A percentile compares a stretch with the other conserved stretches of the same genome.
Conservation (phyloP, 805 yeast species). For the Aciculoconidium aculeatum region DNA sequence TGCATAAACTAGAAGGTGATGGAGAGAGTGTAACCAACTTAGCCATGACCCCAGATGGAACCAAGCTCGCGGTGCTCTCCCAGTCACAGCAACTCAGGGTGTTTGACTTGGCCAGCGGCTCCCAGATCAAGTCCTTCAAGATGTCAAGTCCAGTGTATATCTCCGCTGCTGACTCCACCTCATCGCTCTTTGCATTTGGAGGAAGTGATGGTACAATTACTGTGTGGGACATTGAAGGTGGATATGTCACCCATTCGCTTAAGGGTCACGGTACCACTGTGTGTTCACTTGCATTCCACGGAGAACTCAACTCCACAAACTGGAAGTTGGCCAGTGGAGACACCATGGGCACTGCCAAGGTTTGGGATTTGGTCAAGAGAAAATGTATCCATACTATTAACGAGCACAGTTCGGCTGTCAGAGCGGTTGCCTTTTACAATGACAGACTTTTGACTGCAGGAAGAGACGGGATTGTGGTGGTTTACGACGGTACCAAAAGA, state of each 20-base stretch:
- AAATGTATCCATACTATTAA: conserved; percentile 56
- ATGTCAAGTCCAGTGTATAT: conserved; percentile 79
- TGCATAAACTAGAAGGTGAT: conserved; percentile 74
- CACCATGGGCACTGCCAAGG: conserved; percentile 49
- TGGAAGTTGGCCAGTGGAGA: conserved; percentile 81
- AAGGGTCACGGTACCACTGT: conserved; percentile 92
- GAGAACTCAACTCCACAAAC: conserved; percentile 54
- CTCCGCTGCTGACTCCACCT: conserved; percentile 69
- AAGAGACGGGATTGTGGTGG: conserved; percentile 71
- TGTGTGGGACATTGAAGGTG: conserved; percentile 89
- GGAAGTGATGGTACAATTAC: conserved; percentile 90
- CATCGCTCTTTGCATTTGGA: conserved; percentile 86
- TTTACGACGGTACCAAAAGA: conserved; percentile 46
- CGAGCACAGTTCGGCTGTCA: conserved; percentile 80
- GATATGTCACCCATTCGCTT: conserved; percentile 80
- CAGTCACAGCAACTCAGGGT: conserved; percentile 79
- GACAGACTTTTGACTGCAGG: conserved; percentile 86
- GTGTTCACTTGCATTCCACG: conserved; percentile 67
- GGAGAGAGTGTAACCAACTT: conserved; percentile 75
- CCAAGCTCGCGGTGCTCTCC: conserved; percentile 63
- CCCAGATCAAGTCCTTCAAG: conserved; percentile 46
- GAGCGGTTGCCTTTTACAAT: conserved; percentile 73
- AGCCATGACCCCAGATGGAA: conserved; percentile 71
- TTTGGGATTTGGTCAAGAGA: conserved; percentile 69
- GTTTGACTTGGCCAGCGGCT: conserved; percentile 40